These are phyloP conservation scores for Plectranthus barbatus DNA, from an alignment of 257 asterid genomes.

Conservation along the genomic window DNA sequence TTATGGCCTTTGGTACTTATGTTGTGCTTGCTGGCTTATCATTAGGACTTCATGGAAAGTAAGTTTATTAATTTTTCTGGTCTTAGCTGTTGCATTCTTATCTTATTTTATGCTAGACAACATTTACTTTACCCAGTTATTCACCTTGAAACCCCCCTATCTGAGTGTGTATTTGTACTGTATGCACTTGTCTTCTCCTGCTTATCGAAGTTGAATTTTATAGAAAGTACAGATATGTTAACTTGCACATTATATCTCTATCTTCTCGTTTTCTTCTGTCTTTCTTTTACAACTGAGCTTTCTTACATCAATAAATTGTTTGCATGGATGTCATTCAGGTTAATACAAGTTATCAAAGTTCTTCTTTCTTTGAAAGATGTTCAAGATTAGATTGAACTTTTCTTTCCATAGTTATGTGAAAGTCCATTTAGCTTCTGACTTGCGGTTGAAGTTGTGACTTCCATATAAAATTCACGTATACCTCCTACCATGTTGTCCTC, in stretches of 20 bases:
- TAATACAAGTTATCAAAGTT: background rate
- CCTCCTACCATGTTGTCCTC: background rate
- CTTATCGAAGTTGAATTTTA: background rate
- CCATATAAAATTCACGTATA: background rate
- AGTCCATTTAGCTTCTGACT: background rate
- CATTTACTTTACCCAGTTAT: background rate
- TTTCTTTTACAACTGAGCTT: background rate
- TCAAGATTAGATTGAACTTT: background rate
- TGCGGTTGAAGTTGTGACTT: background rate
- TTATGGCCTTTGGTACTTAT: constrained; percentile 51
- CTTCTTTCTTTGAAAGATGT: background rate
- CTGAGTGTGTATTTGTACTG: background rate
- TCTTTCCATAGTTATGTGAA: background rate
- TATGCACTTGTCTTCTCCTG: background rate
- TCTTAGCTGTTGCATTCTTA: background rate
- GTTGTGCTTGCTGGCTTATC: constrained; percentile 45
- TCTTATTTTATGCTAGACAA: background rate
- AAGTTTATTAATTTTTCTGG: constrained; percentile 12
- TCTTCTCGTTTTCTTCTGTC: background rate
- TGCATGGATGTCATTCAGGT: background rate
- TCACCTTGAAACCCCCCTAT: background rate
- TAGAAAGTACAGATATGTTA: background rate
- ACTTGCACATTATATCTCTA: background rate
- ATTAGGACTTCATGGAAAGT: constrained; percentile 47
- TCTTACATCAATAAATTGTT: background rate